Conservation (phyloP, 495 filamentous ascomycete species). For the Neurospora sublineolata region DNA sequence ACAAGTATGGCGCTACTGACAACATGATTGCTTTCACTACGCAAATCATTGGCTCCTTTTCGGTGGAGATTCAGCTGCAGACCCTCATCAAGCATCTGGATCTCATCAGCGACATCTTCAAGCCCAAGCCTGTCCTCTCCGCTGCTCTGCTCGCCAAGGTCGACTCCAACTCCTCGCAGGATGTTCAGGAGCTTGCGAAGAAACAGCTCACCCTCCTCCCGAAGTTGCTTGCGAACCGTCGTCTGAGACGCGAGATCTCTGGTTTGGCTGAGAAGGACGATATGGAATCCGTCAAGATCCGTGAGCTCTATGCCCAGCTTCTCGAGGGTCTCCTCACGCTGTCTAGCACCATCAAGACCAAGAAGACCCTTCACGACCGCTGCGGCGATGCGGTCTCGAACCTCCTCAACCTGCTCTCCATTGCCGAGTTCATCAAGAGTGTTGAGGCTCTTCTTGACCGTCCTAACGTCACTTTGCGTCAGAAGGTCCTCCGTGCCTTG, state of each 20-base stretch:
- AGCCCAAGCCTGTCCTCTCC: slow-evolving; percentile 57
- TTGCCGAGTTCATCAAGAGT: slow-evolving; percentile 72
- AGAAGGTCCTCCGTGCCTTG: slow-evolving; percentile 68
- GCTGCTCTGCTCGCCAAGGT: slow-evolving; percentile 55
- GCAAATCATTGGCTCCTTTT: slow-evolving; percentile 44
- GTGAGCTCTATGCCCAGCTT: slow-evolving; percentile 55
- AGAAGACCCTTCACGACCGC: slow-evolving; percentile 49
- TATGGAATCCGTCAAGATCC: slow-evolving; percentile 49
- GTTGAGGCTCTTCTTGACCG: slow-evolving; percentile 66
- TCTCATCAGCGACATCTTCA: slow-evolving; percentile 59
- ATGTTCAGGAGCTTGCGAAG: slow-evolving; percentile 47
- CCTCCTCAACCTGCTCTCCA: slow-evolving; percentile 67
- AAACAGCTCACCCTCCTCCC: slow-evolving; percentile 53
- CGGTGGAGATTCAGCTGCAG: slow-evolving; percentile 54
- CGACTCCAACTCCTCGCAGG: slow-evolving; percentile 41
- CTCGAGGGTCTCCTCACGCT: slow-evolving; percentile 57
- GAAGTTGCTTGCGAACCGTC: slow-evolving; percentile 37
- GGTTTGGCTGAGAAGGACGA: slow-evolving; percentile 41
- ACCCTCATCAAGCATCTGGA: slow-evolving; percentile 61
- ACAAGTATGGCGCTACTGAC: slow-evolving; percentile 49
- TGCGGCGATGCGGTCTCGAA: slow-evolving; percentile 60
- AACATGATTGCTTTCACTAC: slow-evolving; percentile 40
- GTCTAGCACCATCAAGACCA: slow-evolving; percentile 46
- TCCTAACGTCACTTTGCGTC: slow-evolving; percentile 57
- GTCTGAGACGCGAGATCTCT: slow-evolving; percentile 35